Conservation (phyloP, 345 rosid genomes). For the Eucalyptus rudis region DNA sequence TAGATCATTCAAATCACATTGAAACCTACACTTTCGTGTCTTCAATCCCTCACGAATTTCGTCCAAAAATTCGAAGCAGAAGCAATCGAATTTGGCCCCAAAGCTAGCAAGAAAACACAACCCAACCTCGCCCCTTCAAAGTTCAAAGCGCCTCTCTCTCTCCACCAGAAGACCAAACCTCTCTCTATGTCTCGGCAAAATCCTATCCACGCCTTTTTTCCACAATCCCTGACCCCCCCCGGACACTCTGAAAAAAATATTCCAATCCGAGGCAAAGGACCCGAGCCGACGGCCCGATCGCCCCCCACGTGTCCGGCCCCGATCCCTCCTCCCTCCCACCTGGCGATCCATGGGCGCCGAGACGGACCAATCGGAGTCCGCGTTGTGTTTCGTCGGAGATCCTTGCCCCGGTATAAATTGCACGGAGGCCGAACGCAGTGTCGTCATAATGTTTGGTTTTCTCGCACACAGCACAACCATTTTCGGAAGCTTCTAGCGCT, state of each 20-base stretch:
- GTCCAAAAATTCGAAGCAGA: neutral
- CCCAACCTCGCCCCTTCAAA: too few relatives aligned
- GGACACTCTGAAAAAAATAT: neutral
- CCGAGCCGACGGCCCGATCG: neutral
- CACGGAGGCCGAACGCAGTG: accelerated
- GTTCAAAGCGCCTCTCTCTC: too few relatives aligned
- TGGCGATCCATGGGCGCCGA: slow-evolving; percentile 10
- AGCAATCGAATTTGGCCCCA: neutral
- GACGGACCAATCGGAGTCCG: slow-evolving; percentile 7
- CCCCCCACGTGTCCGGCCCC: slow-evolving; percentile 32
- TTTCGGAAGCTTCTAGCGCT: neutral
- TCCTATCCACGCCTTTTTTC: neutral
- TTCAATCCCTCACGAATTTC: neutral
- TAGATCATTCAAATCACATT: neutral
- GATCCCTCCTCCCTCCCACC: slow-evolving; percentile 14
- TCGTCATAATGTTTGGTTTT: neutral
- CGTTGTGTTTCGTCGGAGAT: neutral
- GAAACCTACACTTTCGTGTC: neutral
- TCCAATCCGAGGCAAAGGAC: neutral
- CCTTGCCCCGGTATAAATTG: slow-evolving; percentile 13
- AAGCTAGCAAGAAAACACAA: slow-evolving; percentile 36
- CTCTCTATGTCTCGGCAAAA: neutral
- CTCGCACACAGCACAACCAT: neutral
- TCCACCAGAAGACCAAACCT: neutral
- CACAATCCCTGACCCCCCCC: neutral